A percentile compares a stretch with the other conserved stretches of the same genome.
Conservation (phyloP, 495 filamentous ascomycete species). For the Antarctomyces pellizariae region DNA sequence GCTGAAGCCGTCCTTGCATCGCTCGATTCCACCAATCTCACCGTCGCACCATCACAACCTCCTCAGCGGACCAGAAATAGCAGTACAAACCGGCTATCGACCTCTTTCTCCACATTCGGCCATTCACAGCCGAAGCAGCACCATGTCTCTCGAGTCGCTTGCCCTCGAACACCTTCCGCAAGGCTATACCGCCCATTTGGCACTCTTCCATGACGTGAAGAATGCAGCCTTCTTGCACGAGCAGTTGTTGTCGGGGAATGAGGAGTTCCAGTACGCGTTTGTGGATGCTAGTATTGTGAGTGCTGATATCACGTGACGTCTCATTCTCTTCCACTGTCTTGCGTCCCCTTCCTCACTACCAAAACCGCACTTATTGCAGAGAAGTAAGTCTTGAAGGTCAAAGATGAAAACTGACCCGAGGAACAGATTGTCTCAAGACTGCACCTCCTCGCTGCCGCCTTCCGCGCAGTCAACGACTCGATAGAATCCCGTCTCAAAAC, state of each 20-base stretch:
- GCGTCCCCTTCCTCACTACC: slow-evolving; percentile 1
- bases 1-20: too few relatives aligned
- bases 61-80: too few relatives aligned
- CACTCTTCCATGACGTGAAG: slow-evolving; percentile 47
- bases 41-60: too few relatives aligned
- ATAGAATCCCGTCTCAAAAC: slow-evolving; percentile 37
- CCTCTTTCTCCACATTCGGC: too few relatives aligned
- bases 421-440: slow-evolving; percentile 9
- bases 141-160: slow-evolving; percentile 23
- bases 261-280: slow-evolving; percentile 78
- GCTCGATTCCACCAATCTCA: too few relatives aligned
- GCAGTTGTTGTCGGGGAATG: slow-evolving; percentile 60
- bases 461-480: slow-evolving; percentile 48
- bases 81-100: too few relatives aligned
- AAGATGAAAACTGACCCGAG: not conserved
- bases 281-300: slow-evolving; percentile 56
- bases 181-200: slow-evolving; percentile 40
- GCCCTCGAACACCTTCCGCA: slow-evolving; percentile 45
- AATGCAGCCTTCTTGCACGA: slow-evolving; percentile 56
- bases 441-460: slow-evolving; percentile 43
- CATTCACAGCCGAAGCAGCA: too few relatives aligned
- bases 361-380: slow-evolving; percentile 5
- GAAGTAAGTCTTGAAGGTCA: slow-evolving; percentile 2
- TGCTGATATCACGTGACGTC: slow-evolving; percentile 1
- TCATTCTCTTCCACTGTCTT: slow-evolving; percentile 1